These are phyloP conservation scores for Aspergillus kassunensis DNA, from an alignment of 495 filamentous ascomycete species.

Conservation along the genomic window DNA sequence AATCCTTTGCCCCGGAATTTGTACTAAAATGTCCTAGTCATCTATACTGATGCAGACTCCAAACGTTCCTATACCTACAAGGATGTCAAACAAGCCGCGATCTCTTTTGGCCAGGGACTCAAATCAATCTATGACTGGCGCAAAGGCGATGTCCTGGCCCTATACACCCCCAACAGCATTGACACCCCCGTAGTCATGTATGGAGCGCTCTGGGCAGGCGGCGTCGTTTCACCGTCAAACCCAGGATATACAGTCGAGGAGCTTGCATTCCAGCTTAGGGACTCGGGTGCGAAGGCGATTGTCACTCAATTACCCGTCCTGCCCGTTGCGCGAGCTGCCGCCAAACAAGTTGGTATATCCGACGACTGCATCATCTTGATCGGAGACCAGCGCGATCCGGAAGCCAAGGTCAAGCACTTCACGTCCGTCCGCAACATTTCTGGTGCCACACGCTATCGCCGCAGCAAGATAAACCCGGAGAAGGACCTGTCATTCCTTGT, in stretches of 20 bases:
- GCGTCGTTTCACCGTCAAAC: conserved; percentile 76
- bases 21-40: conserved; percentile 49
- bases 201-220: conserved; percentile 82
- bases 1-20: not conserved
- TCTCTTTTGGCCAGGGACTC: conserved; percentile 77
- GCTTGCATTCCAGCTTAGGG: conserved; percentile 80
- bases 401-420: conserved; percentile 67
- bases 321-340: conserved; percentile 60
- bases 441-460: conserved; percentile 42
- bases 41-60: conserved; percentile 75
- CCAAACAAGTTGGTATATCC: conserved; percentile 60
- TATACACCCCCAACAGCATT: conserved; percentile 72
- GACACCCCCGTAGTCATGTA: conserved; percentile 69
- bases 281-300: conserved; percentile 72
- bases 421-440: conserved; percentile 61
- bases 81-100: conserved; percentile 58
- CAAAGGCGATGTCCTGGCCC: conserved; percentile 71
- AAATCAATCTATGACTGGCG: conserved; percentile 68
- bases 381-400: conserved; percentile 65
- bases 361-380: conserved; percentile 67
- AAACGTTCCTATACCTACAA: conserved; percentile 69
- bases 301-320: conserved; percentile 67
- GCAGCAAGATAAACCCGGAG: conserved; percentile 41
- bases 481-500: conserved; percentile 62
- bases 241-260: conserved; percentile 84